These are phyloP conservation scores for Xylariaceae sp. DNA, from an alignment of 2,329 filamentous ascomycete species.

Conservation along the genomic window DNA sequence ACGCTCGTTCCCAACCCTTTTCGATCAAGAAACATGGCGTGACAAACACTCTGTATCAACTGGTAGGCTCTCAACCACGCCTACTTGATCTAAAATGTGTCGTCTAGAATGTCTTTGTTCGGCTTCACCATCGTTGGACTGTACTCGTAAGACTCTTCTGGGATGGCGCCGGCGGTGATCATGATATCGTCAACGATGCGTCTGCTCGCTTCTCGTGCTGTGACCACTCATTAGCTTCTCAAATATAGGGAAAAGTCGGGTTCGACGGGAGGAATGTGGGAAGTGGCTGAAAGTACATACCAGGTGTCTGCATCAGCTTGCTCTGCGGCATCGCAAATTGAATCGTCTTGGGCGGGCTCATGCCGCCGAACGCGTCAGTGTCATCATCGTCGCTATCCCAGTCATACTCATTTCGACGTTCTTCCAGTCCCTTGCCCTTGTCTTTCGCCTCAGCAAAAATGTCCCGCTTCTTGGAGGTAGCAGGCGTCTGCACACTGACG, in stretches of 20 bases:
- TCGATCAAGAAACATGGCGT: neutral
- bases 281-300: slow-evolving; percentile 33
- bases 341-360: slow-evolving; percentile 91
- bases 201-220: slow-evolving; percentile 74
- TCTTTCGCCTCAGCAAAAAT: slow-evolving; percentile 34
- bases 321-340: slow-evolving; percentile 77
- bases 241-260: neutral
- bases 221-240: slow-evolving; percentile 2
- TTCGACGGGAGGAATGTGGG: neutral
- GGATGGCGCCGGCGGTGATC: slow-evolving; percentile 65
- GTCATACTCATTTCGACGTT: slow-evolving; percentile 48
- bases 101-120: slow-evolving; percentile 57
- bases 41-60: neutral
- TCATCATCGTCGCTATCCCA: slow-evolving; percentile 75
- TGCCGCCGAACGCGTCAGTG: slow-evolving; percentile 56
- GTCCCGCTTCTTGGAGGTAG: slow-evolving; percentile 43
- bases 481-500: slow-evolving; percentile 79
- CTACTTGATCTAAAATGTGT: slow-evolving; percentile 48
- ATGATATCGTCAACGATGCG: slow-evolving; percentile 78
- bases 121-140: slow-evolving; percentile 64
- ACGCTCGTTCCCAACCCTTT: neutral
- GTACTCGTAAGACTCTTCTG: slow-evolving; percentile 52
- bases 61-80: too few relatives aligned
- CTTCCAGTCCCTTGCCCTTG: slow-evolving; percentile 20
- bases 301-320: slow-evolving; percentile 74